Conservation (phyloP, 2,329 filamentous ascomycete species). For the Diaporthe helianthi region DNA sequence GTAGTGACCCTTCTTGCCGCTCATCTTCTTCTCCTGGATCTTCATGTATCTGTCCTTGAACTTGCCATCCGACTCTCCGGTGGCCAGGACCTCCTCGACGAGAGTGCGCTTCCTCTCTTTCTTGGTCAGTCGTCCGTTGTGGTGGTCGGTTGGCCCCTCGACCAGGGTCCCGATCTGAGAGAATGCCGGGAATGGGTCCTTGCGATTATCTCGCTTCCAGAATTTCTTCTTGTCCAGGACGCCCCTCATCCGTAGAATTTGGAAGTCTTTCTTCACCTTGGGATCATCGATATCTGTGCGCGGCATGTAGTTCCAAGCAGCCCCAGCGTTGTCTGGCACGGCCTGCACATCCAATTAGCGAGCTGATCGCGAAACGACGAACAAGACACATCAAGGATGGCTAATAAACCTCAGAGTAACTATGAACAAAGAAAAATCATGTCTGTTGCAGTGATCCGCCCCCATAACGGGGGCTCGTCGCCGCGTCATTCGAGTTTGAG, state of each 20-base stretch:
- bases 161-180: conserved; percentile 90
- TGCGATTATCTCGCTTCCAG: conserved; percentile 77
- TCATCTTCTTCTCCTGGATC: conserved; percentile 81
- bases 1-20: conserved; percentile 90
- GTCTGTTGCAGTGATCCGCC: conserved; percentile 70
- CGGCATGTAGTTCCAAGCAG: conserved; percentile 87
- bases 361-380: conserved; percentile 37
- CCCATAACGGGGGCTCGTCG: conserved; percentile 80
- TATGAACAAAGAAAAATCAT: conserved; percentile 69
- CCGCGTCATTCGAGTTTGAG: conserved; percentile 77
- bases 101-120: conserved; percentile 89
- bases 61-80: conserved; percentile 69
- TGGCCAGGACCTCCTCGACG: conserved; percentile 80
- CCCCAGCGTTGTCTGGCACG: conserved; percentile 68
- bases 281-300: conserved; percentile 78
- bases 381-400: conserved; percentile 50
- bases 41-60: conserved; percentile 89
- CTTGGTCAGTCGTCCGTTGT: conserved; percentile 79
- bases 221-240: conserved; percentile 88
- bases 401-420: conserved; percentile 68
- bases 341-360: conserved; percentile 41
- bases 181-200: conserved; percentile 76
- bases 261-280: conserved; percentile 86
- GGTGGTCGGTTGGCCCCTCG: conserved; percentile 88
- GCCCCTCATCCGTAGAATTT: conserved; percentile 86